phyloP scores from a whole-genome alignment of 2,329 filamentous ascomycete genomes.

The Stromatinia cepivora region DNA sequence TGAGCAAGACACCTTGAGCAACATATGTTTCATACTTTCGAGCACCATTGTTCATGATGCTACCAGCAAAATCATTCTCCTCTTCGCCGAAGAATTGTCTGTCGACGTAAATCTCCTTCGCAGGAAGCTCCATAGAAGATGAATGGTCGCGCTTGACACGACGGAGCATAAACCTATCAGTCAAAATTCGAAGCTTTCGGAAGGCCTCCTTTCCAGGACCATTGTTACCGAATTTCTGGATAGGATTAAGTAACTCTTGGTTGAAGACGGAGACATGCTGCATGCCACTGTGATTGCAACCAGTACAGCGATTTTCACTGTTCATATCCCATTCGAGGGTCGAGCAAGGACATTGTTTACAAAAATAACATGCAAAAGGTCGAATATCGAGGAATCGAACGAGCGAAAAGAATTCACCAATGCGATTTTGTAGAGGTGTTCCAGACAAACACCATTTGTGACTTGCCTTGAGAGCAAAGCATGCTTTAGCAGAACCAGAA shows the following conservation, averaged over 20 bases:
- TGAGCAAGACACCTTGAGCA: conserved; percentile 86
- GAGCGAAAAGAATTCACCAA: conserved; percentile 94
- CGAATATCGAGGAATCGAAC: conserved; percentile 86
- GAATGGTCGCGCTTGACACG: conserved; percentile 93
- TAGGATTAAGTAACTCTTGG: conserved; percentile 89
- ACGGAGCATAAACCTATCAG: conserved; percentile 91
- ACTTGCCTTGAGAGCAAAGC: conserved; percentile 81
- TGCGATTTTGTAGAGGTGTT: conserved; percentile 93
- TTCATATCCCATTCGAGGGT: conserved; percentile 81
- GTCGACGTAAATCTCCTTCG: conserved; percentile 89
- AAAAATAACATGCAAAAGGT: conserved; percentile 92
- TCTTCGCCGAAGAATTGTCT: conserved; percentile 96
- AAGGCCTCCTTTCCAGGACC: conserved; percentile 70
- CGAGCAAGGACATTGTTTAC: conserved; percentile 80
- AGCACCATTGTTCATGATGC: conserved; percentile 89
- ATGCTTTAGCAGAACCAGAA: conserved; percentile 91
- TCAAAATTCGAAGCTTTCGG: conserved; percentile 80
- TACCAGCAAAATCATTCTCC: conserved; percentile 91
- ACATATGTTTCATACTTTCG: conserved; percentile 96
- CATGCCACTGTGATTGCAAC: conserved; percentile 61
- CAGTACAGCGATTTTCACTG: conserved; percentile 66
- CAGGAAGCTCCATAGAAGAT: conserved; percentile 91
- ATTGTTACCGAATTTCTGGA: conserved; percentile 60
- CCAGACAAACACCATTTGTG: conserved; percentile 97
- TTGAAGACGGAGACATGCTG: conserved; percentile 80